Base-by-base conservation (phyloP, 306 rosid genomes). In the Dicorynia guianensis region DNA sequence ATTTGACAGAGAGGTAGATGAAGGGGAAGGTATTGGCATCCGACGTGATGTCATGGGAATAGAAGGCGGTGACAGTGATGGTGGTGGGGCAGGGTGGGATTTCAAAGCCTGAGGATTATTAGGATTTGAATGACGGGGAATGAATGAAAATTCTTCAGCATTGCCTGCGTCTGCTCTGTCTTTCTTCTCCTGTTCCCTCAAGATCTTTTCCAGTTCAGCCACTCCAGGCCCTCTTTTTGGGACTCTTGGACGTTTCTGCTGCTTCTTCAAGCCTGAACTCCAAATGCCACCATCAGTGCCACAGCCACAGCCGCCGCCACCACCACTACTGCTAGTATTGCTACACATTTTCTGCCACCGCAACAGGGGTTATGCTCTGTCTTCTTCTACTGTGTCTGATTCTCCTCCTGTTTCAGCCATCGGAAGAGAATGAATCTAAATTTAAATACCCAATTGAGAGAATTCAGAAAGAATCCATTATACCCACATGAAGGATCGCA, bases 141-240 rank as follows among this genome's bases (percentile, higher is more conserved):
- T 40, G 44, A 40, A 40, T 40, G 44, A 40, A 40, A 40, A 40
- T 40, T 6, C 44, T 40, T 40, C 44, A 40, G 44, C 44, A 40
- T 40, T 40, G 44, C 44, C 44, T 6, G 9, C 6, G 0, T 40
- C 44, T 40, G 44, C 8, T 40, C 44, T 40, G 44, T 40, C 44
- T 40, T 6, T 40, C 1, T 30, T 76, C 58, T 71, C 84, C 62
- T 86, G 88, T 8, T 92, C 92, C 67, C 87, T 84, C 44, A 88
- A 60, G 33, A 92, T 86, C 76, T 90, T 92, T 77, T 89, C 93
- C 0, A 92, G 92, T 50, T 88, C 90, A 0, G 96, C 93, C 6
- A 92, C 97, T 30, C 93, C 93, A 8, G 93, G 97, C 7, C 97
- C 96, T 85, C 97, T 80, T 79, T 85, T 85, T 1, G 96, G 93